Evolutionary conservation across 164 flowering plant genomes (phyloP).

Genomic region (Tetrastigma voinierianum): DNA sequence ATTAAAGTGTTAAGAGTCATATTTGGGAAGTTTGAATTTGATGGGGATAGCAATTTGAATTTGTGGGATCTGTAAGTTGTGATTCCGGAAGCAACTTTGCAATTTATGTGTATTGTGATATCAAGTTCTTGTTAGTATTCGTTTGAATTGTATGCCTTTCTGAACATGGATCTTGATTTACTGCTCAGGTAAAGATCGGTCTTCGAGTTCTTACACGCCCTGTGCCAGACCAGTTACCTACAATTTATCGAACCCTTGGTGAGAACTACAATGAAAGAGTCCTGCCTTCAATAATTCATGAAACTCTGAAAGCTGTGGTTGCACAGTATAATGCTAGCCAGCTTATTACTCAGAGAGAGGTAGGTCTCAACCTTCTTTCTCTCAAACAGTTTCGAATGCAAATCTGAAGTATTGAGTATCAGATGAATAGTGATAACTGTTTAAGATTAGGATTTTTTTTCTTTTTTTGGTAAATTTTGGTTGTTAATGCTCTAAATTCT

Average conservation of each 20-base stretch:
- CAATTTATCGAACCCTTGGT: slow-evolving; percentile 77
- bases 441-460: background rate
- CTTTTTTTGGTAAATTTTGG: background rate
- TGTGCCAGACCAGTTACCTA: slow-evolving; percentile 57
- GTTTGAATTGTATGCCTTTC: background rate
- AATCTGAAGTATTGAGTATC: background rate
- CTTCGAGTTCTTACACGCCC: slow-evolving; percentile 93
- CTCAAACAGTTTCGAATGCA: background rate
- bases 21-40: background rate
- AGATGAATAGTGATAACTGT: too few relatives aligned
- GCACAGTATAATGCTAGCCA: slow-evolving; percentile 93
- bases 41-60: background rate
- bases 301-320: slow-evolving; percentile 87
- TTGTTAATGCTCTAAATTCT: background rate
- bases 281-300: slow-evolving; percentile 81
- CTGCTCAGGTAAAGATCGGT: slow-evolving; percentile 70
- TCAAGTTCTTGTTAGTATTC: background rate
- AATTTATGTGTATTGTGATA: background rate
- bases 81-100: background rate
- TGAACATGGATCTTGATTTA: background rate
- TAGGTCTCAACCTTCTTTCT: slow-evolving; percentile 16
- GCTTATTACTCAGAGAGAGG: slow-evolving; percentile 91
- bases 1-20: background rate
- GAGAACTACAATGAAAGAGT: slow-evolving; percentile 81
- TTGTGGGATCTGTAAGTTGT: too few relatives aligned